Conservation (phyloP, 2,329 filamentous ascomycete genomes). For the Cladophialophora yegresii region DNA sequence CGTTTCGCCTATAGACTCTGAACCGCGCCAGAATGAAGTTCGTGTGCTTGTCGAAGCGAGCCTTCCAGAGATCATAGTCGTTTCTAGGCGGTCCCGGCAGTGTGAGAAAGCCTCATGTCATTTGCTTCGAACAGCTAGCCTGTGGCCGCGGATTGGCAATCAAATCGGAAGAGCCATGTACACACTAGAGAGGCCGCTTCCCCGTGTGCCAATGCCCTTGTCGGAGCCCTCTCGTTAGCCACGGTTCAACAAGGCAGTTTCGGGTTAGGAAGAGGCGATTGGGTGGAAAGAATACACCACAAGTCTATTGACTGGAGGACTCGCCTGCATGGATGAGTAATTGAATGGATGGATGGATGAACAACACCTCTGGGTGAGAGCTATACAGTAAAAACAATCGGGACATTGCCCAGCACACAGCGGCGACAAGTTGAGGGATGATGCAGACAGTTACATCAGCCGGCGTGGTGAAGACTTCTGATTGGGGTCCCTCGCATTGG, state of each 20-base stretch:
- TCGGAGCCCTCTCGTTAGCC: neutral
- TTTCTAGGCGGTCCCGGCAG: slow-evolving; percentile 9
- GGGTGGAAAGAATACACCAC: neutral
- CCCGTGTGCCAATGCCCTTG: slow-evolving; percentile 6
- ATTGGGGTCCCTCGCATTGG: slow-evolving; percentile 8
- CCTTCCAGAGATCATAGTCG: neutral
- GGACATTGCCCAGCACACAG: neutral
- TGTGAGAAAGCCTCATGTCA: slow-evolving; percentile 4
- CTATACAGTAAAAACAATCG: neutral
- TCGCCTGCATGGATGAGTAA: neutral
- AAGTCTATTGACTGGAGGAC: no score
- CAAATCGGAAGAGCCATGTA: neutral
- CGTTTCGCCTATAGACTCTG: slow-evolving; percentile 7
- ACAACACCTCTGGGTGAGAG: neutral
- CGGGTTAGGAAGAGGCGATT: neutral
- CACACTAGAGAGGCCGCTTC: slow-evolving; percentile 8
- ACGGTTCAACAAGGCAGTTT: neutral
- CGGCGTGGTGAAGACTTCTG: neutral
- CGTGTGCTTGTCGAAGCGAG: slow-evolving; percentile 17
- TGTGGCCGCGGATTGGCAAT: neutral
- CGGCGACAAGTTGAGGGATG: neutral
- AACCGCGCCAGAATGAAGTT: neutral
- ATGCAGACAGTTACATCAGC: slow-evolving; percentile 6
- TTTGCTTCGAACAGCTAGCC: neutral
- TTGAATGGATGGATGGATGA: neutral